Evolutionary conservation across 768 basidiomycete species (phyloP), one percentile per base, ranked within the genome.

Genomic region (Podaxis sp.): DNA sequence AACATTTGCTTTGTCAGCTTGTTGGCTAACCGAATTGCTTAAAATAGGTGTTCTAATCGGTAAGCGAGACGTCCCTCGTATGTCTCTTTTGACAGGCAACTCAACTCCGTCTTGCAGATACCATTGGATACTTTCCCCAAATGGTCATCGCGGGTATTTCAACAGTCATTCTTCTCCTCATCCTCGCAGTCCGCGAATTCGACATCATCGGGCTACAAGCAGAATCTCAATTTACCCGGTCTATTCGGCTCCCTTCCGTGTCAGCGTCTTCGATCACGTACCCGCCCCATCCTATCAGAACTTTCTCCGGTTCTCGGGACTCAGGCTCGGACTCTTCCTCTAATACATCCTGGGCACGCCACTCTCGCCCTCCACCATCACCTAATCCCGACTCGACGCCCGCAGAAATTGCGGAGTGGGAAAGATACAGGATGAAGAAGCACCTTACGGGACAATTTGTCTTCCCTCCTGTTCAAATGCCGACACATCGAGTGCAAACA

Each of bases 71-170:
- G 5, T 27, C 38, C 33, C 17, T 15, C 43, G 15, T 41, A 52
- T 27, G 43, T n/a, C 11, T 25, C 29, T 47, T 17, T 49, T 12
- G 13, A 11, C 49, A 27, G n/a, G 40, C 33, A 50, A 25, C 47
- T 63, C 38, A 64, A n/a, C 22, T 53, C 15, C 19, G 22, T 12
- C 54, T 53, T 53, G 19, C 59, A 85, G 83, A 85, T 66, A 73
- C 73, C 50, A 83, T 87, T 52, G 85, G 84, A 1, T 83, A 79
- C 69, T 85, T 86, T 67, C 83, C 84, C 4, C 85, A 86, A 68
- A 84, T 86, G 81, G 72, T 83, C 25, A 70, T 82, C 29, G 69
- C 75, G n/a, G 74, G 76, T 7, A 68, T 77, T 1, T 80, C 78
- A 9, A 73, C 74, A 15, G 70, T 82, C 29, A 57, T 69, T n/a